Evolutionary conservation across 345 rosid genomes (phyloP).

Genomic region (Zanthoxylum bungeanum): DNA sequence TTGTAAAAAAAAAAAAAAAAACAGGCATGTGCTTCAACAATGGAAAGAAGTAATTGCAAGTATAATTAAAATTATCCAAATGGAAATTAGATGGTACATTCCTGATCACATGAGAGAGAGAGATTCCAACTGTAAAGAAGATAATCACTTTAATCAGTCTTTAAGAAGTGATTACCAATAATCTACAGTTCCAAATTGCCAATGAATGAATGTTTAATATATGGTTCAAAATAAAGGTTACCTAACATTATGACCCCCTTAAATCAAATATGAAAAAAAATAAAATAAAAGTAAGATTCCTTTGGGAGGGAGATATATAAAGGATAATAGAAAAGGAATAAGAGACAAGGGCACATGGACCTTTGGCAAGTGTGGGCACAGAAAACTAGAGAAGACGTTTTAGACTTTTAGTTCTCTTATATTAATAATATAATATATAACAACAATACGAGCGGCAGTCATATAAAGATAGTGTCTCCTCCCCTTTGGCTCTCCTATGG

Average conservation of each 20-base stretch:
- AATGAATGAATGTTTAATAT: neutral
- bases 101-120: neutral
- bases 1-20: too few relatives aligned
- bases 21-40: neutral
- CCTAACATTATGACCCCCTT: constrained; percentile 14
- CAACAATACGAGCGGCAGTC: too few relatives aligned
- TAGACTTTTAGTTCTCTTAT: neutral
- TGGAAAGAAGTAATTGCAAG: neutral
- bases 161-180: constrained; percentile 4
- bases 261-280: neutral
- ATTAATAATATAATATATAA: neutral
- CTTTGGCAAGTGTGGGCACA: constrained; percentile 32
- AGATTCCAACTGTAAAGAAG: constrained; percentile 7
- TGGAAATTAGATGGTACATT: neutral
- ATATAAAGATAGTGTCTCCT: too few relatives aligned
- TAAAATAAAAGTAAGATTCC: constrained; percentile 41
- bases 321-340: neutral
- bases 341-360: constrained; percentile 41
- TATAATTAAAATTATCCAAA: neutral
- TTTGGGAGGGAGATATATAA: neutral
- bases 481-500: too few relatives aligned
- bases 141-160: neutral
- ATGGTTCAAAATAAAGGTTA: constrained; percentile 34
- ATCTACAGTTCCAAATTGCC: neutral
- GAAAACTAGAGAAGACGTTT: constrained; percentile 33